Evolutionary conservation across 352 stramenopile species (phyloP), one percentile per base, ranked within the genome.

Genomic region (Phytophthora chlamydospora): DNA sequence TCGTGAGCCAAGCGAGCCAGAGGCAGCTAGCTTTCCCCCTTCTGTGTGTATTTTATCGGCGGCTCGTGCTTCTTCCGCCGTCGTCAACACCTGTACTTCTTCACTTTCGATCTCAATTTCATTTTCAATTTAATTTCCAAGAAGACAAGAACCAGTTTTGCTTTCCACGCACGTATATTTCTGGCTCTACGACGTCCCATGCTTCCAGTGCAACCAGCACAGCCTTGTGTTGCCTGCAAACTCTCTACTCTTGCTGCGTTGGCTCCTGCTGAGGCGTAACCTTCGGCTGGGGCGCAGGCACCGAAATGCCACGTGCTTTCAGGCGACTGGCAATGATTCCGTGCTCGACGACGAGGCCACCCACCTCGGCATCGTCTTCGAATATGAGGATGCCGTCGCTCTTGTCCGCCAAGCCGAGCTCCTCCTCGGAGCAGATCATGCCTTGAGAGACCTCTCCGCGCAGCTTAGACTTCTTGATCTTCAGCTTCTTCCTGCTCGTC

Each of bases 401-500:
- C 33, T 76, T 35, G 46, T 87, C 76, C 4, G 68, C 65, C 21
- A 93, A 65, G 1, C 81, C 81, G 8, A 93, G 72, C 61, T 93
- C 83, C 5, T 73, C 81, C 62, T 93, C 83, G 1, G 83, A 93
- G 69, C 83, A 93, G 64, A 93, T 93, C 81, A 93, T 93, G 31
- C 83, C 83, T 42, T 90, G 79, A 27, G 83, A 93, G 10, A 91
- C 41, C 48, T 93, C 81, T 58, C 83, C 83, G 32, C 83, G 83
- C 27, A 93, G 66, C 64, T 93, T 93, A 31, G 79, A 89, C 70
- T 91, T 93, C 39, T 93, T 91, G 70, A 93, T 93, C 70, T 91
- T 93, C 17, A 93, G 64, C 46, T 88, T 78, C 53, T 89, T 91
- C 21, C 78, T 91, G 56, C n/a, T n/a, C n/a, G n/a, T n/a, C n/a